Evolutionary conservation across 2,329 filamentous ascomycete genomes (phyloP).

Genomic region (Xylaria arbuscula): DNA sequence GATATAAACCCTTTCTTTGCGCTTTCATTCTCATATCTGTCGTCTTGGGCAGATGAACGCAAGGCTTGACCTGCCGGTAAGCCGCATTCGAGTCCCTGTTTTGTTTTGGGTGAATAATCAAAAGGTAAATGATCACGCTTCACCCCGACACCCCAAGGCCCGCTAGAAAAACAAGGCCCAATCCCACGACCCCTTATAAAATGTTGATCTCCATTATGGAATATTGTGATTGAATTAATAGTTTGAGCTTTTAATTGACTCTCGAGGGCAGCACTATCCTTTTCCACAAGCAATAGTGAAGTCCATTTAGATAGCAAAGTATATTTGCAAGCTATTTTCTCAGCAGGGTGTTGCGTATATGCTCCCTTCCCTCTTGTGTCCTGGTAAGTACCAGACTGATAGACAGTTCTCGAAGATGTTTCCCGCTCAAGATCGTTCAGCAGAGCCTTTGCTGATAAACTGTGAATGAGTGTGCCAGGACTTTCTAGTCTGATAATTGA

Average conservation of each 20-base stretch:
- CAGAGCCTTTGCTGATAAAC: constrained; percentile 28
- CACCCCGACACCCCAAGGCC: no score
- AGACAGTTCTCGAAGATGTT: neutral
- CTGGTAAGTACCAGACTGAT: neutral
- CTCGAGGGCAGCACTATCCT: neutral
- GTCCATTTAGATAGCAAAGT: constrained; percentile 36
- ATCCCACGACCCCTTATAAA: no score
- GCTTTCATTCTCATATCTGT: neutral
- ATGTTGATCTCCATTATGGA: neutral
- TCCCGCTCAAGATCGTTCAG: constrained; percentile 25
- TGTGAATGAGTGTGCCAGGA: constrained; percentile 26
- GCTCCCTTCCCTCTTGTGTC: neutral
- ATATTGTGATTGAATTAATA: neutral
- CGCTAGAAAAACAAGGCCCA: no score
- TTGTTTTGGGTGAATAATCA: no score
- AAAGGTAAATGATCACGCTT: no score
- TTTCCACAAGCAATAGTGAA: constrained; percentile 31
- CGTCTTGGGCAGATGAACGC: neutral
- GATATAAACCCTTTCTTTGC: neutral
- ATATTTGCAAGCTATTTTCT: constrained; percentile 33
- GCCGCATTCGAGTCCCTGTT: no score
- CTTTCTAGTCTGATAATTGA: neutral
- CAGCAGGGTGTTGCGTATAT: constrained; percentile 13
- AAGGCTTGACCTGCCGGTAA: no score
- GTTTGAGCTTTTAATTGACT: no score